Evolutionary conservation across 2,329 filamentous ascomycete genomes (phyloP), one percentile per base, ranked within the genome.

Genomic region (Diaporthe aspalathi): DNA sequence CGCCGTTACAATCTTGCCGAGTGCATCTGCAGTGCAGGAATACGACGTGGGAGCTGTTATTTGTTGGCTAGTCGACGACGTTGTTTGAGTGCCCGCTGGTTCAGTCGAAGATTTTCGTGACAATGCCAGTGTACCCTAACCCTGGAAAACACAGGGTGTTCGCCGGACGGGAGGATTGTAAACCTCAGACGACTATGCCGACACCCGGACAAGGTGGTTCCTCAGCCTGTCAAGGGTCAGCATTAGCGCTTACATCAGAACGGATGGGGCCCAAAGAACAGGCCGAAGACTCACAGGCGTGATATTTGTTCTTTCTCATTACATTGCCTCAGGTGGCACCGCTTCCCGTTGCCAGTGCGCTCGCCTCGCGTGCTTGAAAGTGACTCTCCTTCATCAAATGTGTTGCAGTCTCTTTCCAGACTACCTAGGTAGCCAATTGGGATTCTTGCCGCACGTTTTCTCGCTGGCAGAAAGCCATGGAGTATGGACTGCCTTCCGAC

Each of bases 121-220:
- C 38, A 0, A 5, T 60, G 20, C 2, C 16, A 6, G 3, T n/a
- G 8, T 1, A 45, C 56, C 56, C 56, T 62, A 62, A 62, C 56
- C 56, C 56, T 45, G 22, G 27, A 3, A 3, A 29, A 52, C 8
- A 32, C n/a, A n/a, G n/a, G n/a, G n/a, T n/a, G n/a, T n/a, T n/a
- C n/a, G n/a, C n/a, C n/a, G n/a, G n/a, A n/a, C n/a, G n/a, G n/a
- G n/a, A n/a, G n/a, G n/a, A n/a, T n/a, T n/a, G n/a, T n/a, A n/a
- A n/a, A n/a, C n/a, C n/a, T n/a, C n/a, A n/a, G n/a, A n/a, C n/a
- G n/a, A n/a, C n/a, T n/a, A n/a, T n/a, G n/a, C n/a, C n/a, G n/a
- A n/a, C n/a, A n/a, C n/a, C n/a, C n/a, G n/a, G n/a, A n/a, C n/a
- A 17, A 0, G 4, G 3, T 2, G 16, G 0, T 5, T 22, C 2